Evolutionary conservation across 2,329 filamentous ascomycete species (phyloP).

Genomic region (Colletotrichum camelliae): DNA sequence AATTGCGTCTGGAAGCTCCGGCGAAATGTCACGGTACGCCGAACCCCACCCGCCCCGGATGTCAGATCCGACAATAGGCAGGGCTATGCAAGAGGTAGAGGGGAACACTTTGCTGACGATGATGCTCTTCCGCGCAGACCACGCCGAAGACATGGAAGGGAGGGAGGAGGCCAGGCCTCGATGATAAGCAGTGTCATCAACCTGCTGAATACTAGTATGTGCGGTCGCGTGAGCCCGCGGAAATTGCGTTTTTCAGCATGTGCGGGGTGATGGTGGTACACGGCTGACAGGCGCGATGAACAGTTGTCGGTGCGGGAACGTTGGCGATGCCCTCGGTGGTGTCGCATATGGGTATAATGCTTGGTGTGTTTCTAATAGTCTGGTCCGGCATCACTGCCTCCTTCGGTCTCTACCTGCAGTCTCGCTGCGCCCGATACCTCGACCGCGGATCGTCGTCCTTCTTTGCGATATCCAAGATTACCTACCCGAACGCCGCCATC

Average conservation of each 20-base stretch:
- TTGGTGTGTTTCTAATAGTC: slow-evolving; percentile 83
- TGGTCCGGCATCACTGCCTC: slow-evolving; percentile 91
- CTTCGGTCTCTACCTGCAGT: slow-evolving; percentile 94
- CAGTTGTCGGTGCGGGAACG: slow-evolving; percentile 92
- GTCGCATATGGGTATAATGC: slow-evolving; percentile 91
- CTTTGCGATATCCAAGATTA: slow-evolving; percentile 95
- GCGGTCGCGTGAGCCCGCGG: neutral
- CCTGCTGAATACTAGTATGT: slow-evolving; percentile 90
- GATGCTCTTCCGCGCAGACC: slow-evolving; percentile 39
- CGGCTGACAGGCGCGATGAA: slow-evolving; percentile 17
- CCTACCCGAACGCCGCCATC: slow-evolving; percentile 94
- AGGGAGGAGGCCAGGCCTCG: slow-evolving; percentile 81
- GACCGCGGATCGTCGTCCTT: slow-evolving; percentile 90
- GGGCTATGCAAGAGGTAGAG: neutral
- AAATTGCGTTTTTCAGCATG: neutral
- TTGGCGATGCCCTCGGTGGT: slow-evolving; percentile 95
- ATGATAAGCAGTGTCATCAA: slow-evolving; percentile 94
- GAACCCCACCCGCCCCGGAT: neutral
- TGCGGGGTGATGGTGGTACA: neutral
- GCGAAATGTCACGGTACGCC: slow-evolving; percentile 23
- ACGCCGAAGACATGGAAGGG: slow-evolving; percentile 71
- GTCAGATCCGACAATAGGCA: neutral
- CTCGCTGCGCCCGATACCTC: slow-evolving; percentile 89
- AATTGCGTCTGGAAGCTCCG: slow-evolving; percentile 22
- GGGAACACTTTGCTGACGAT: slow-evolving; percentile 1